These are phyloP conservation scores for Boletus patriciae DNA, from an alignment of 768 basidiomycete species.

Conservation along the genomic window DNA sequence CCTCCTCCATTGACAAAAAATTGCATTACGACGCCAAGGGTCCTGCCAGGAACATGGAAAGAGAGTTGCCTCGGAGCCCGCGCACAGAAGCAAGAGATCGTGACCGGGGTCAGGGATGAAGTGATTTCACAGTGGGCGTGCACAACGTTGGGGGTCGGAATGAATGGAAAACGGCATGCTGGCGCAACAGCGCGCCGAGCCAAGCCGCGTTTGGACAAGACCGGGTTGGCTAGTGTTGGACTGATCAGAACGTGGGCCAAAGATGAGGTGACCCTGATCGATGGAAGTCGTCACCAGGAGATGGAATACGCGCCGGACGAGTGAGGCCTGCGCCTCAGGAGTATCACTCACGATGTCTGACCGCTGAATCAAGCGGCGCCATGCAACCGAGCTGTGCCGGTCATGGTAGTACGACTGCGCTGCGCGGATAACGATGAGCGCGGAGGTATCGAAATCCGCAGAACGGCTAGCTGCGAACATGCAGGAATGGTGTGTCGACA, in stretches of 20 bases:
- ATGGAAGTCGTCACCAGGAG: neutral
- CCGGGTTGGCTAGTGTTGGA: neutral
- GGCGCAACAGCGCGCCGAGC: slow-evolving; percentile 3
- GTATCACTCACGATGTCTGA: neutral
- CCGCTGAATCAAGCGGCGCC: neutral
- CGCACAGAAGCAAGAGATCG: slow-evolving; percentile 20
- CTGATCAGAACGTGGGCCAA: slow-evolving; percentile 5
- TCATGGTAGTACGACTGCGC: neutral
- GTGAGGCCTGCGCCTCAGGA: slow-evolving; percentile 4
- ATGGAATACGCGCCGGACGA: slow-evolving; percentile 1
- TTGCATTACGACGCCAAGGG: slow-evolving; percentile 28
- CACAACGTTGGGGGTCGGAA: slow-evolving; percentile 13
- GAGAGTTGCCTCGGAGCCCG: slow-evolving; percentile 34
- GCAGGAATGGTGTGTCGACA: slow-evolving; percentile 24
- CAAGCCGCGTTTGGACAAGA: neutral
- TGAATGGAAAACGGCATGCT: slow-evolving; percentile 10
- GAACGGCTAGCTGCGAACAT: slow-evolving; percentile 16
- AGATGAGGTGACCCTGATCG: slow-evolving; percentile 5
- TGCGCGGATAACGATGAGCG: neutral
- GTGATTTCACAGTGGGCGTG: slow-evolving; percentile 17
- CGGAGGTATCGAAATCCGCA: neutral
- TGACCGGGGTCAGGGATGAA: slow-evolving; percentile 22
- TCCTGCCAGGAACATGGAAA: slow-evolving; percentile 24
- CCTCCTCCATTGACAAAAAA: slow-evolving; percentile 18
- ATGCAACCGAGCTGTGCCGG: neutral